phyloP scores from a whole-genome alignment of 2,329 filamentous ascomycete genomes.

The Colletotrichum cereale region DNA sequence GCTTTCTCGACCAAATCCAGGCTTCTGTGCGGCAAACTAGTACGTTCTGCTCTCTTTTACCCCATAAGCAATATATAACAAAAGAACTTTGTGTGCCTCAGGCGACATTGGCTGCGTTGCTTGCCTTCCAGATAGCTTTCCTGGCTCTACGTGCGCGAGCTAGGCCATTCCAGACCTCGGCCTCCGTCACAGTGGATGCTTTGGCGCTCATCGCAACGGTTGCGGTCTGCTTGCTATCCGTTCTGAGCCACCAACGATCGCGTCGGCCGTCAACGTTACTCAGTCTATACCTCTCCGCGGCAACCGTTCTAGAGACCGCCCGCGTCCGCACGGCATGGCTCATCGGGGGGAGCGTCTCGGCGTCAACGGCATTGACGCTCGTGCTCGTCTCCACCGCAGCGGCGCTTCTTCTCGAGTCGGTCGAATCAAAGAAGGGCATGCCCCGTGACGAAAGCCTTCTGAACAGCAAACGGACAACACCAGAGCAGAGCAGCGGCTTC shows the following conservation, averaged over 20 bases:
- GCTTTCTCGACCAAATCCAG: constrained; percentile 19
- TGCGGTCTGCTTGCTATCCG: constrained; percentile 39
- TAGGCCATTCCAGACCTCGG: constrained; percentile 20
- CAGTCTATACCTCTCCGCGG: constrained; percentile 42
- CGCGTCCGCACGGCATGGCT: constrained; percentile 25
- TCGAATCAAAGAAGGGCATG: not conserved
- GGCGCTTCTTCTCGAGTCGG: not conserved
- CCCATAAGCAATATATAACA: too few relatives aligned
- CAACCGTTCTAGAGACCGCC: constrained; percentile 41
- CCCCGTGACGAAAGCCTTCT: not conserved
- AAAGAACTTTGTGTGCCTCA: constrained; percentile 5
- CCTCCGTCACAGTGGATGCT: constrained; percentile 43
- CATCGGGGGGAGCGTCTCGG: not conserved
- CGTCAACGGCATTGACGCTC: not conserved
- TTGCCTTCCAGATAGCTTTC: constrained; percentile 41
- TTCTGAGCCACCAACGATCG: constrained; percentile 42
- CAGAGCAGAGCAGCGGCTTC: constrained; percentile 31
- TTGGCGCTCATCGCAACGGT: constrained; percentile 38
- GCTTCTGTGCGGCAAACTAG: constrained; percentile 36
- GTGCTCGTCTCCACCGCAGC: not conserved
- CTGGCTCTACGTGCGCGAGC: constrained; percentile 39
- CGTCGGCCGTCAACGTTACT: constrained; percentile 45
- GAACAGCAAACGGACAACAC: not conserved
- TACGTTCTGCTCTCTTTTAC: constrained; percentile 30
- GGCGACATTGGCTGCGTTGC: constrained; percentile 26